Evolutionary conservation across 192 early-diverging fungal species (phyloP), one percentile per base, ranked within the genome.

Genomic region (Diversispora epigaea): DNA sequence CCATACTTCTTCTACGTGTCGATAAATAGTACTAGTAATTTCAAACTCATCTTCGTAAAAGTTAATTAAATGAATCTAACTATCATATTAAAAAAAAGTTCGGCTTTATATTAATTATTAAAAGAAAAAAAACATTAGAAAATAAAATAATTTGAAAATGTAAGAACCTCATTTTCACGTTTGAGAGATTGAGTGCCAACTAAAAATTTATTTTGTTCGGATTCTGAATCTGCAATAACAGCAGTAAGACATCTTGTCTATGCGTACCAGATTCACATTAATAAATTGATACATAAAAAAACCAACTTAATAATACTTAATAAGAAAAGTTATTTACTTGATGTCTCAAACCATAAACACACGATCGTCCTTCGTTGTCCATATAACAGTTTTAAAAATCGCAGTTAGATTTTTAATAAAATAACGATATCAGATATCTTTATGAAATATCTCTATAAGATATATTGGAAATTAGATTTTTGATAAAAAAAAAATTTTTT

Each of bases 21-120:
- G 69, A 80, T 86, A 93, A 47, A 85, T 81, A 1, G 82, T 85
- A 15, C 80, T 75, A 2, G 80, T 82, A 17, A 94, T 85, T 52
- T 90, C 84, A 77, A 80, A 80, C 22, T 81, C 77, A 44, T 94
- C 92, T 71, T 94, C 92, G 79, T 93, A 87, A 80, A 91, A 93
- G 19, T 90, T 87, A 39, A 95, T 73, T 19, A 94, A 65, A 68
- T 88, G 89, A n/a, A 93, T 69, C 90, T 92, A 80, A 12, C 45
- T 17, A 2, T 32, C 47, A 22, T 17, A 17, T 15, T 11, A 58
- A 32, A 22, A 32, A 22, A 12, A 21, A 54, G 46, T 61, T 44
- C 19, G 69, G n/a, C 25, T 19, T 11, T 14, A 19, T 22, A 43
- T 4, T 41, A 44, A 55, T 72, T 11, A 55, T 44, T 1, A 4